Conservation (phyloP, 352 stramenopile species). For the Thraustochytrium striatum region DNA sequence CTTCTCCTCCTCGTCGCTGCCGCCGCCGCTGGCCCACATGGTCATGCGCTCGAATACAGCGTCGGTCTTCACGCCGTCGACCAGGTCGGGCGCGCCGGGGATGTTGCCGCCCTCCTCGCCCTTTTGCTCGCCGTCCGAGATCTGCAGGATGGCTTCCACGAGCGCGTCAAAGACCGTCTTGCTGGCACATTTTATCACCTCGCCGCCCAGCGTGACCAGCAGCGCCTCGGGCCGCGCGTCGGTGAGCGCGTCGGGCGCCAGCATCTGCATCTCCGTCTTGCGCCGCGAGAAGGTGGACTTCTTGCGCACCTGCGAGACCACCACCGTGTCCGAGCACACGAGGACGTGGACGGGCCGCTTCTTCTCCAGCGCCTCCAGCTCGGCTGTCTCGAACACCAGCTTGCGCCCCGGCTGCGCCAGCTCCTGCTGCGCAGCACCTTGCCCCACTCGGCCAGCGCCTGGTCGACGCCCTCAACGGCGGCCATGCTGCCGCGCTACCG, state of each 20-base stretch:
- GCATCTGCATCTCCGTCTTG: conserved; percentile 15
- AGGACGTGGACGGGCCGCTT: conserved; percentile 23
- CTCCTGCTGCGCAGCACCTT: conserved; percentile 17
- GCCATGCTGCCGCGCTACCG: too few relatives aligned
- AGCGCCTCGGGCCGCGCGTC: neutral
- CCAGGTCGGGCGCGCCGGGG: neutral
- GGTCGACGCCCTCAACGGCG: too few relatives aligned
- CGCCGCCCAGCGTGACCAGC: neutral
- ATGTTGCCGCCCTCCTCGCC: neutral
- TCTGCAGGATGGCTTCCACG: neutral
- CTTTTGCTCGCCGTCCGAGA: neutral
- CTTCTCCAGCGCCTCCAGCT: conserved; percentile 18
- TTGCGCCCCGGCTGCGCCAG: conserved; percentile 4
- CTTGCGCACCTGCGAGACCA: conserved; percentile 35
- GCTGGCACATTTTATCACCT: neutral
- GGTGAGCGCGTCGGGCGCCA: conserved; percentile 1
- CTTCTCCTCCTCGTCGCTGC: neutral
- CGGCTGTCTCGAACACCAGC: conserved; percentile 28
- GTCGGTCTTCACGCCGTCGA: conserved; percentile 33
- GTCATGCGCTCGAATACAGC: conserved; percentile 47
- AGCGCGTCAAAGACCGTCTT: neutral
- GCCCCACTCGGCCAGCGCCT: conserved; percentile 10
- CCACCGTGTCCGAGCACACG: conserved; percentile 35
- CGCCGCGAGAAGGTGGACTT: conserved; percentile 39
- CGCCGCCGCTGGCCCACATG: conserved; percentile 13